Conservation (phyloP, 345 rosid species). For the Arabidopsis thaliana region TAIR10.1 NC_003074.8:1296001-1296500, state of each 20-base stretch:
- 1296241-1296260: conserved; percentile 62
- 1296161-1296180: conserved; percentile 20
- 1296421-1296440: conserved; percentile 83
- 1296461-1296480: conserved; percentile 63
- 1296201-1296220: neutral
- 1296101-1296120: neutral
- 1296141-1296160: conserved; percentile 19
- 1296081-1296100: neutral
- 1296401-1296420: conserved; percentile 57
- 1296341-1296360: conserved; percentile 51
- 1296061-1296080: conserved; percentile 12
- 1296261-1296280: conserved; percentile 53
- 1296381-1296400: neutral
- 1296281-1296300: conserved; percentile 82
- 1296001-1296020: conserved; percentile 15
- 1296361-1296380: neutral
- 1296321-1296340: conserved; percentile 89
- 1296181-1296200: conserved; percentile 3
- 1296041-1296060: conserved; percentile 8
- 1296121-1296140: conserved; percentile 13
- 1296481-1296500: conserved; percentile 93
- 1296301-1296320: conserved; percentile 89
- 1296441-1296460: conserved; percentile 71
- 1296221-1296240: conserved; percentile 24
- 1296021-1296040: neutral